Base-by-base conservation (phyloP, 2,329 filamentous ascomycete genomes). In the Neonectria faginata region DNA sequence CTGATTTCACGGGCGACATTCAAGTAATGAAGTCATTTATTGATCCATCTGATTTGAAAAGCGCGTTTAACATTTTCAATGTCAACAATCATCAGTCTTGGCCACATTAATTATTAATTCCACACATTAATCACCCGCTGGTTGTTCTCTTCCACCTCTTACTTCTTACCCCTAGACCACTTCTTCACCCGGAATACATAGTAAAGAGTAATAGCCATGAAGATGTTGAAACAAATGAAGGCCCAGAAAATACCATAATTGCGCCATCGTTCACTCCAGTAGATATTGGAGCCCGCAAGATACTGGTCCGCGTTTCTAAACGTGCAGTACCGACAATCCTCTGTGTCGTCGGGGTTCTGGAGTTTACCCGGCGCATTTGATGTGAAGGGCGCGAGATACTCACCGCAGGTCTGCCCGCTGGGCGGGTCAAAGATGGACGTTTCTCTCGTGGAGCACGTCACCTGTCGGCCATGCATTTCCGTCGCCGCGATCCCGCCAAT, bases 241-340 rank as follows among this genome's bases (percentile, higher is more conserved):
- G 82, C 88, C 86, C 89, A 92, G 72, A 92, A 80, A 44, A 93
- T 82, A 1, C 90, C 91, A 62, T 88, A 92, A 73, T 93, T 91
- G 61, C 90, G 82, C 90, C 90, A 92, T 3, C 87, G 73, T 57
- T 90, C 82, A 3, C 64, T 71, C 69, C 85, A 90, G 22, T 75
- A 78, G 44, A 90, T 86, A 9, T 76, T 67, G 1, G 81, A 82
- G 0, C 73, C 77, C 2, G 79, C 77, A 0, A 89, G 74, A 56
- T 77, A 92, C 76, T 93, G 85, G 60, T 89, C 84, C 0, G 91
- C 91, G n/a, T 80, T 81, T 1, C 76, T 79, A 70, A 89, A 88
- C 1, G 85, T 81, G 75, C 92, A 94, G 79, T 92, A 93, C 65
- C 84, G 82, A 78, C 92, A 94, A 22, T 82, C 78, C 0, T 76